Percentiles rank a stretch among this genome's conserved stretches.
phyloP scores from a whole-genome alignment of 2,329 filamentous ascomycete species.

The Stagonosporopsis chrysanthemi region DNA sequence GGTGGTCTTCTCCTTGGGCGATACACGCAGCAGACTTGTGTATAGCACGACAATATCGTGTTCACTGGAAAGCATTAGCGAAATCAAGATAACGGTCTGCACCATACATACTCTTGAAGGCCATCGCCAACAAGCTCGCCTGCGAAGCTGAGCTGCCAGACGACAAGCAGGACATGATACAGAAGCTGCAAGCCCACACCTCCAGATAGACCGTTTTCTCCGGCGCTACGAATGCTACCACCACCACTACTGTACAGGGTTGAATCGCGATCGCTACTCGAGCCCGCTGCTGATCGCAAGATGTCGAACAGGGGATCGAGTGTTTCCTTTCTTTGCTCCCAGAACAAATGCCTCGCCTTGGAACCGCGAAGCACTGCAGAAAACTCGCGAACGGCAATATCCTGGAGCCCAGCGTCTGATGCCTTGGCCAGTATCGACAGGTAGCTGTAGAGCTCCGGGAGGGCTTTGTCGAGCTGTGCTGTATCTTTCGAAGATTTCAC shows the following conservation, averaged over 20 bases:
- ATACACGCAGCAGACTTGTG: constrained; percentile 88
- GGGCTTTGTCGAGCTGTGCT: constrained; percentile 73
- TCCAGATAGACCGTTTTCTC: constrained; percentile 67
- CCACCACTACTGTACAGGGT: constrained; percentile 62
- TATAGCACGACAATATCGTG: constrained; percentile 92
- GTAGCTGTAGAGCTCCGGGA: constrained; percentile 85
- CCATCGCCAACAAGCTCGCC: constrained; percentile 73
- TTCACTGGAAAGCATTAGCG: constrained; percentile 66
- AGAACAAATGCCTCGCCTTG: constrained; percentile 81
- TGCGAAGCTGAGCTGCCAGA: constrained; percentile 98
- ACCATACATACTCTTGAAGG: constrained; percentile 76
- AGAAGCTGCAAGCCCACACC: constrained; percentile 91
- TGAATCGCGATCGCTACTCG: constrained; percentile 73
- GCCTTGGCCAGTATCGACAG: constrained; percentile 83
- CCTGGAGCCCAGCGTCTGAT: constrained; percentile 87
- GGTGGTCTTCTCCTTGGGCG: constrained; percentile 97
- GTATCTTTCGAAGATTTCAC: constrained; percentile 66
- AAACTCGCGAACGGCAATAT: constrained; percentile 93
- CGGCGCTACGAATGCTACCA: constrained; percentile 65
- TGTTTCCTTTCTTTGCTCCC: constrained; percentile 88
- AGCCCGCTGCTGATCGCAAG: constrained; percentile 75
- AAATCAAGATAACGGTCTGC: neutral
- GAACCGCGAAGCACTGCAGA: constrained; percentile 81
- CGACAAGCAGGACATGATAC: constrained; percentile 89
- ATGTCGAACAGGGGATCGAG: constrained; percentile 82